Evolutionary conservation across 768 basidiomycete genomes (phyloP).

Genomic region (Kwoniella dendrophila): DNA sequence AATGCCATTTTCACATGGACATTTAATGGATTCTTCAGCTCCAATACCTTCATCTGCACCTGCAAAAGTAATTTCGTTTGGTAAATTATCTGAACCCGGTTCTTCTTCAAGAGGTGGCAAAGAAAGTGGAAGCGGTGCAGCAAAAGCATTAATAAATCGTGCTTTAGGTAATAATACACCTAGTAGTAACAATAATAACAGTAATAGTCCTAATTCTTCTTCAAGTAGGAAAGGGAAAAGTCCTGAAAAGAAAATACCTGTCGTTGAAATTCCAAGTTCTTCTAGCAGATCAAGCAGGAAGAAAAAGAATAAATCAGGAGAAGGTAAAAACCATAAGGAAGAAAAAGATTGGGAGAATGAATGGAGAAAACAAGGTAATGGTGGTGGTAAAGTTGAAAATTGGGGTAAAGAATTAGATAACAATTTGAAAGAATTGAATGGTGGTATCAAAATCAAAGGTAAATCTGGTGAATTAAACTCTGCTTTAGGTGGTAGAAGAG

Average conservation of each 20-base stretch:
- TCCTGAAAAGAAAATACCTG: neutral
- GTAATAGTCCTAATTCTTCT: neutral
- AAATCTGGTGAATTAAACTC: conserved; percentile 8
- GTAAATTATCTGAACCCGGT: conserved; percentile 23
- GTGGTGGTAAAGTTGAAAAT: conserved; percentile 39
- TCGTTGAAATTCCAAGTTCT: conserved; percentile 1
- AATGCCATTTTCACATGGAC: conserved; percentile 31
- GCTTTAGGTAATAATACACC: conserved; percentile 11
- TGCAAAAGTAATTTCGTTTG: conserved; percentile 32
- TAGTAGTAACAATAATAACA: neutral
- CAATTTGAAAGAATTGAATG: conserved; percentile 21
- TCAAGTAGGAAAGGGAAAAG: neutral
- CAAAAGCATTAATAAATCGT: conserved; percentile 7
- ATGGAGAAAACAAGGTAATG: conserved; percentile 40
- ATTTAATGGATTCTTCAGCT: conserved; percentile 27
- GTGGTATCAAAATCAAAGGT: conserved; percentile 14
- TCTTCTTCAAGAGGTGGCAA: neutral
- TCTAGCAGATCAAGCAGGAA: neutral
- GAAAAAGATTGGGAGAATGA: conserved; percentile 42
- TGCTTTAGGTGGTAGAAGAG: conserved; percentile 2
- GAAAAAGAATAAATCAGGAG: neutral
- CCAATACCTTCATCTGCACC: conserved; percentile 25
- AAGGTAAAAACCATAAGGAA: conserved; percentile 17
- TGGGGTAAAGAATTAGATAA: conserved; percentile 41
- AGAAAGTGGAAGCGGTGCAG: conserved; percentile 12